Evolutionary conservation across 2,329 filamentous ascomycete species (phyloP).

Genomic region (Penicillium digitatum): DNA sequence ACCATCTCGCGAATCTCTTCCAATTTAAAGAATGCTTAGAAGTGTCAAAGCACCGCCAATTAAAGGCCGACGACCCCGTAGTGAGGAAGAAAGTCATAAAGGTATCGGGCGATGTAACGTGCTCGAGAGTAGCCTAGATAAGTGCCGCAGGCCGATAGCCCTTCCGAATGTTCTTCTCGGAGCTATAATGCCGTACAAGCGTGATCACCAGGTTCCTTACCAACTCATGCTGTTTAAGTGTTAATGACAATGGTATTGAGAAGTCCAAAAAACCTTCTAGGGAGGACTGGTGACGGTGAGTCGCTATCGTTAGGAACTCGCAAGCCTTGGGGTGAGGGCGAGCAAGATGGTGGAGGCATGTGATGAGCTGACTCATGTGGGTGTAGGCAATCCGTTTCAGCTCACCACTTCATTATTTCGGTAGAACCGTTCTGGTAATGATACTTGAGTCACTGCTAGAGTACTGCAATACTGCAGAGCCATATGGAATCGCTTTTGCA

Average conservation of each 20-base stretch:
- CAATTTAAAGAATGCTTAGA: background rate
- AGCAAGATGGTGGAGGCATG: background rate
- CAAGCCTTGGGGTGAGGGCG: too few species aligned
- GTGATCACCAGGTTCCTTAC: background rate
- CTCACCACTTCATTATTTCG: too few species aligned
- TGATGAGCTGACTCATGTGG: too few species aligned
- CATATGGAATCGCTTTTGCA: too few species aligned
- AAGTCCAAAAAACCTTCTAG: background rate
- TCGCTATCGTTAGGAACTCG: background rate
- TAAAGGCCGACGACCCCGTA: background rate
- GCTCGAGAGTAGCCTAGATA: background rate
- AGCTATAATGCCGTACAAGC: background rate
- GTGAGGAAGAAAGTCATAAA: background rate
- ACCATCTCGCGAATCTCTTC: background rate
- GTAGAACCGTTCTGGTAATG: too few species aligned
- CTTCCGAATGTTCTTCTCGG: background rate
- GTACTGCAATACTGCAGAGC: too few species aligned
- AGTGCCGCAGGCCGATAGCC: background rate
- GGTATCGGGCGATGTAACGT: background rate
- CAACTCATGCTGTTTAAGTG: background rate
- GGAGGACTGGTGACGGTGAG: background rate
- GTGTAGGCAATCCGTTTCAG: too few species aligned
- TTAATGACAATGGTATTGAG: background rate
- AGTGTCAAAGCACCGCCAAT: background rate
- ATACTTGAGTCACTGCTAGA: too few species aligned